Percentiles rank a stretch among this genome's conserved stretches.
Conservation (phyloP, 1,284 basidiomycete genomes). For the Neonothopanus nambi region DNA sequence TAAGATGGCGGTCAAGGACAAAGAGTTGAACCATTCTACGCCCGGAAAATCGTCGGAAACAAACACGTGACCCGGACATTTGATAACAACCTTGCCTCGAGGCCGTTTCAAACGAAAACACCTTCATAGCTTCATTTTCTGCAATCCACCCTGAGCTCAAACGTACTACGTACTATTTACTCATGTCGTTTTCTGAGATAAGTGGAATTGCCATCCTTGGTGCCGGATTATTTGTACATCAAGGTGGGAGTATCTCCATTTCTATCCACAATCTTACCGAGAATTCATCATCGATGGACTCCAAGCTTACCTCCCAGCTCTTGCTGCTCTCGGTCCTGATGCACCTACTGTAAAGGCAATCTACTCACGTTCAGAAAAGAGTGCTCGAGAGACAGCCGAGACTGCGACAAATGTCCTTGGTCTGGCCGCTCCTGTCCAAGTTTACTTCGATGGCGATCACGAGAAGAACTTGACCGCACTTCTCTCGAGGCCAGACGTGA, state of each 20-base stretch:
- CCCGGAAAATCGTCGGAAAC: too few species aligned
- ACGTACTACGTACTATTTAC: too few species aligned
- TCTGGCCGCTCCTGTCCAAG: slow-evolving; percentile 40
- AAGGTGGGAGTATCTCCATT: slow-evolving; percentile 47
- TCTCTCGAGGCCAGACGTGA: slow-evolving; percentile 64
- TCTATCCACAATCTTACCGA: slow-evolving; percentile 23
- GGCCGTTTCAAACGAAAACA: too few species aligned
- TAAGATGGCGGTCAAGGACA: too few species aligned
- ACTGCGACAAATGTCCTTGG: slow-evolving; percentile 44
- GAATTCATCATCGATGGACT: slow-evolving; percentile 31
- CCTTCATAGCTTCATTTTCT: too few species aligned
- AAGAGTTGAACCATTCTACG: too few species aligned
- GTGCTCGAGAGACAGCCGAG: slow-evolving; percentile 52
- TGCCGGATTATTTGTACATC: slow-evolving; percentile 72
- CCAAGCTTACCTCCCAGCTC: slow-evolving; percentile 72
- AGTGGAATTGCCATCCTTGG: slow-evolving; percentile 61
- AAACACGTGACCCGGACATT: too few species aligned
- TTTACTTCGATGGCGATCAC: slow-evolving; percentile 60
- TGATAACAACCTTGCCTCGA: background rate
- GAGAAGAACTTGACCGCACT: slow-evolving; percentile 57
- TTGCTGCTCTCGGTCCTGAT: slow-evolving; percentile 48
- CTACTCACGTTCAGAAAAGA: slow-evolving; percentile 77
- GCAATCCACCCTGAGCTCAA: too few species aligned
- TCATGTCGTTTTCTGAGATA: background rate
- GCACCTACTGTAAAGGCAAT: slow-evolving; percentile 61